phyloP scores from a whole-genome alignment of 805 yeast species.

The Yarrowia sp. region DNA sequence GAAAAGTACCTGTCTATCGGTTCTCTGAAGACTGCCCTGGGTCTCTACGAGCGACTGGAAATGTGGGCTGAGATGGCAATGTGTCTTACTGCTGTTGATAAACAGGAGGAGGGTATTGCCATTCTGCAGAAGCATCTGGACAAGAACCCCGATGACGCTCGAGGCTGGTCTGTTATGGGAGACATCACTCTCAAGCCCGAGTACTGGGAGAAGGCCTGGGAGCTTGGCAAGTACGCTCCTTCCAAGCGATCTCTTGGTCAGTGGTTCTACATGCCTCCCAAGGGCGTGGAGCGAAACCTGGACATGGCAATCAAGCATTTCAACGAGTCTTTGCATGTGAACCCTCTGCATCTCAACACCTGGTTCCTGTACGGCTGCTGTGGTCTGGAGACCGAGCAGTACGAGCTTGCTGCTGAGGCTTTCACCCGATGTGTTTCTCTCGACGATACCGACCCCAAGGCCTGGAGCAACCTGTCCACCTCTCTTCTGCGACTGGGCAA shows the following conservation, averaged over 20 bases:
- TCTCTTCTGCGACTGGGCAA: slow-evolving; percentile 71
- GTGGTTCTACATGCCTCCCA: slow-evolving; percentile 72
- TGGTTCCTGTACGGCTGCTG: slow-evolving; percentile 95
- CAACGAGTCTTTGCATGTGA: slow-evolving; percentile 73
- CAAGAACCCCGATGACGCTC: slow-evolving; percentile 73
- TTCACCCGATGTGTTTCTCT: slow-evolving; percentile 88
- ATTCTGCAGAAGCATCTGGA: slow-evolving; percentile 63
- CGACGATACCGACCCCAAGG: slow-evolving; percentile 77
- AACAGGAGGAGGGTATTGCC: slow-evolving; percentile 68
- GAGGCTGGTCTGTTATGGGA: slow-evolving; percentile 84
- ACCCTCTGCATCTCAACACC: slow-evolving; percentile 77
- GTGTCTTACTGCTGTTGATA: slow-evolving; percentile 86
- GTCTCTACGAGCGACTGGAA: slow-evolving; percentile 80
- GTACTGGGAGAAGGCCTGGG: slow-evolving; percentile 89
- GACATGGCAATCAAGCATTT: slow-evolving; percentile 67
- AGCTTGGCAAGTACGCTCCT: slow-evolving; percentile 75
- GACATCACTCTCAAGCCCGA: slow-evolving; percentile 79
- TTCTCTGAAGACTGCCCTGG: slow-evolving; percentile 82
- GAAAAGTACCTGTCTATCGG: slow-evolving; percentile 87
- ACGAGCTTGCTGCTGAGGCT: slow-evolving; percentile 85
- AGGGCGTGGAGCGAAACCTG: slow-evolving; percentile 57
- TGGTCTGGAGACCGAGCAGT: slow-evolving; percentile 75
- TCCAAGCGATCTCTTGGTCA: slow-evolving; percentile 86
- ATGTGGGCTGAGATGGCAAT: slow-evolving; percentile 84
- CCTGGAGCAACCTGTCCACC: slow-evolving; percentile 93